phyloP scores from a whole-genome alignment of 768 basidiomycete species.

The Leccinum arenicola region DNA sequence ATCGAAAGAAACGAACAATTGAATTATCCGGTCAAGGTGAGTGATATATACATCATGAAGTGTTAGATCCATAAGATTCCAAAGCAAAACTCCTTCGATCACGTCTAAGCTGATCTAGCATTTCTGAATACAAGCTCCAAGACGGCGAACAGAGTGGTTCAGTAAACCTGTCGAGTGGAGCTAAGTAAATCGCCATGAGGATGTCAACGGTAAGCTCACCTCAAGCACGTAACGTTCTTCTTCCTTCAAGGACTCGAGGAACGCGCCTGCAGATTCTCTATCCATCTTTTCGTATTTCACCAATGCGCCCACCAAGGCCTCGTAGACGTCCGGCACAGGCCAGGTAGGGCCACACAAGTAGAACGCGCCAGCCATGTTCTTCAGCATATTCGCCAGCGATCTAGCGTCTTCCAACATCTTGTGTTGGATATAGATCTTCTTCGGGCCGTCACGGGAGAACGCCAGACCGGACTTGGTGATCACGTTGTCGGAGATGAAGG shows the following conservation, averaged over 20 bases:
- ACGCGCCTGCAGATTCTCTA: slow-evolving; percentile 66
- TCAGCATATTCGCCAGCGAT: slow-evolving; percentile 69
- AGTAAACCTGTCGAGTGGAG: slow-evolving; percentile 22
- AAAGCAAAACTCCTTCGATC: neutral
- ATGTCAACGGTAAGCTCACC: slow-evolving; percentile 34
- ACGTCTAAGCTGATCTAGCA: neutral
- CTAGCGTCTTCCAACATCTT: slow-evolving; percentile 93
- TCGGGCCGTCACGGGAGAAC: slow-evolving; percentile 90
- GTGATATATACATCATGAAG: neutral
- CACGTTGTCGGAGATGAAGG: slow-evolving; percentile 80
- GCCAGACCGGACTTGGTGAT: slow-evolving; percentile 92
- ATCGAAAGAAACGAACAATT: too few relatives aligned
- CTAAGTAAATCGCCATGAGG: slow-evolving; percentile 1
- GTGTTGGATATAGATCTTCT: slow-evolving; percentile 98
- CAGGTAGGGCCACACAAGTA: slow-evolving; percentile 98
- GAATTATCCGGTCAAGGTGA: neutral
- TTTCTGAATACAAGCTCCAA: neutral
- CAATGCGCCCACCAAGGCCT: slow-evolving; percentile 83
- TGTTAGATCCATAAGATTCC: neutral
- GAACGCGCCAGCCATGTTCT: slow-evolving; percentile 76
- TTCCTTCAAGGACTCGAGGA: slow-evolving; percentile 88
- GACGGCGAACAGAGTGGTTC: neutral
- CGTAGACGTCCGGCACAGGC: slow-evolving; percentile 99
- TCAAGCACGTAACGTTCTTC: slow-evolving; percentile 98
- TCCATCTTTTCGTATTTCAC: slow-evolving; percentile 67